phyloP scores from a whole-genome alignment of 1,284 basidiomycete genomes.

The Calocybe gambosa region DNA sequence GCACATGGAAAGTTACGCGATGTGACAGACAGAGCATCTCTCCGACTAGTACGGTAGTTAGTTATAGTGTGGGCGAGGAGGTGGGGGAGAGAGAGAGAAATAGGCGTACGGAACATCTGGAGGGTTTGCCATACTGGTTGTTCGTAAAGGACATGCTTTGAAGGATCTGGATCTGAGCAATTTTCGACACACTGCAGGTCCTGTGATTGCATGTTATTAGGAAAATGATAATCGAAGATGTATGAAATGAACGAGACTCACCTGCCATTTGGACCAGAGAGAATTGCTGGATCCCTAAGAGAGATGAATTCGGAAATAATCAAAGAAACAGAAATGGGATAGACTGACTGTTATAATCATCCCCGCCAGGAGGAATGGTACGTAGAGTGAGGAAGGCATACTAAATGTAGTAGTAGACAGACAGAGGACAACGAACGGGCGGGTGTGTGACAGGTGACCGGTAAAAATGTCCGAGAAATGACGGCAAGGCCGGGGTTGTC shows the following conservation, averaged over 20 bases:
- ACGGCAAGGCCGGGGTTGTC: conserved; percentile 13
- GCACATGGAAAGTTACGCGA: conserved; percentile 24
- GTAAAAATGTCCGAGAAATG: conserved; percentile 16
- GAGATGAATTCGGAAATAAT: neutral
- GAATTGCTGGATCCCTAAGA: conserved; percentile 71
- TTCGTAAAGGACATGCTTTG: conserved; percentile 69
- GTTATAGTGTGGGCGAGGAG: conserved; percentile 18
- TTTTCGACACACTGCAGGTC: conserved; percentile 97
- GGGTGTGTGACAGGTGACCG: conserved; percentile 9
- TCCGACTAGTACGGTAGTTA: conserved; percentile 57
- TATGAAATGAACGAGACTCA: conserved; percentile 23
- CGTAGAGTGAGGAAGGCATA: conserved; percentile 45
- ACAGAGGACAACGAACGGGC: conserved; percentile 17
- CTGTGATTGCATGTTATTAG: too few species aligned
- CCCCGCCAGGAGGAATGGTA: conserved; percentile 53
- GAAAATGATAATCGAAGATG: conserved; percentile 3
- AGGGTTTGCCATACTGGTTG: conserved; percentile 93
- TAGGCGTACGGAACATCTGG: conserved; percentile 83
- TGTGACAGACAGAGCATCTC: conserved; percentile 81
- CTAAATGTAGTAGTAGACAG: conserved; percentile 9
- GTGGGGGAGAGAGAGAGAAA: conserved; percentile 15
- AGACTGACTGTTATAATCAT: conserved; percentile 72
- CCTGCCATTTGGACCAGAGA: conserved; percentile 79
- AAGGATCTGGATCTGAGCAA: conserved; percentile 56
- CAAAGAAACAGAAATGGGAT: neutral